phyloP scores from a whole-genome alignment of 2,329 filamentous ascomycete genomes.

The Xylariaceae sp. region DNA sequence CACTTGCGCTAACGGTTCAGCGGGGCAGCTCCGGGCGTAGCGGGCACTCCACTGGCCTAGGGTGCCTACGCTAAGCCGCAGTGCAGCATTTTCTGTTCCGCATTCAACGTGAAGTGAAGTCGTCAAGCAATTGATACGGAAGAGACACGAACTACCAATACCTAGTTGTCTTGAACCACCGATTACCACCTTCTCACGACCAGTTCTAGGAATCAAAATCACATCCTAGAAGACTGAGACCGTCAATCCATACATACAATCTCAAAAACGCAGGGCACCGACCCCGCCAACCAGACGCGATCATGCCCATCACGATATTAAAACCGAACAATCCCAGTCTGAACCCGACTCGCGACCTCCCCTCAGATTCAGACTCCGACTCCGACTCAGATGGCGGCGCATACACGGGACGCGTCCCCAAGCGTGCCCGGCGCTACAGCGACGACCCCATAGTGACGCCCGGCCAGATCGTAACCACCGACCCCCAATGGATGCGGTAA shows the following conservation, averaged over 20 bases:
- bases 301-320: conserved; percentile 35
- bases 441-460: conserved; percentile 69
- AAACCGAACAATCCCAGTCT: conserved; percentile 23
- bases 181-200: not conserved
- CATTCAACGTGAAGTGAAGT: not conserved
- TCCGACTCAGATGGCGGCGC: conserved; percentile 42
- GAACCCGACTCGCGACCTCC: conserved; percentile 11
- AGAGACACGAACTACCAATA: not conserved
- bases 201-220: not conserved
- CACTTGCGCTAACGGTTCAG: not conserved
- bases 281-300: conserved; percentile 6
- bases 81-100: conserved; percentile 12
- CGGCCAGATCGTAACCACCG: conserved; percentile 79
- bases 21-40: not conserved
- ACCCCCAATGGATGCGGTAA: conserved; percentile 93
- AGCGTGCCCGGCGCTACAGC: conserved; percentile 33
- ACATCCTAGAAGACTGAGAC: not conserved
- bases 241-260: not conserved
- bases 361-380: conserved; percentile 22
- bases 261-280: not conserved
- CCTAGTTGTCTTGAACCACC: not conserved
- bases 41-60: not conserved
- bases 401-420: conserved; percentile 39
- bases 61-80: not conserved
- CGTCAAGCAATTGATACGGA: not conserved